Evolutionary conservation across 2,329 filamentous ascomycete genomes (phyloP), one percentile per base, ranked within the genome.

Genomic region (Mollisia scopiformis): DNA sequence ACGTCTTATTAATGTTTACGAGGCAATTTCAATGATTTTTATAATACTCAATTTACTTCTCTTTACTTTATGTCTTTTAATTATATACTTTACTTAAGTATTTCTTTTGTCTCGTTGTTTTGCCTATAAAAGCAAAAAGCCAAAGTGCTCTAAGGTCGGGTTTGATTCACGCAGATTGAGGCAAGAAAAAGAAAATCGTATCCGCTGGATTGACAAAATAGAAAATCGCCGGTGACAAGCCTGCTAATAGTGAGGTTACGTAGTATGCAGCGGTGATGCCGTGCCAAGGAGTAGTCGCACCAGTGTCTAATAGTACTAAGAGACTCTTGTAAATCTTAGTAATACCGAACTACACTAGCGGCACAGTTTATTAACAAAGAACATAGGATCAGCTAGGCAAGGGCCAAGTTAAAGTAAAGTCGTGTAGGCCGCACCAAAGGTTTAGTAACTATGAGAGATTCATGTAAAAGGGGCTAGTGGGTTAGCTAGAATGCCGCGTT

Each of bases 291-390:
- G 55, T 19, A 58, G 55, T 62, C 59, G 50, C 55, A 62, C 55
- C 21, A 62, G 50, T 58, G 55, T 54, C 49, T 25, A 53, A 49
- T 53, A 30, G 50, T 41, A 58, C 30, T 62, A 31, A 39, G 59
- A 62, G 49, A 62, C 46, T 57, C 25, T 49, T 57, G 41, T 58
- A 62, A 52, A 62, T 58, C 59, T 41, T 62, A 27, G 59, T 3
- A 60, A 33, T 31, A 27, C 25, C 55, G 57, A 31, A 59, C 55
- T 33, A 28, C 55, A 60, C 43, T 30, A 25, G 51, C 53, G 50
- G n/a, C 25, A 25, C 25, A 60, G 58, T 60, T 56, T 16, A 56
- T 30, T 10, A 30, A 55, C n/a, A 56, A 60, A 55, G 50, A 54
- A 51, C 54, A 33, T 13, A 13, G 30, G 30, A 33, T 33, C 13